Base-by-base conservation (phyloP, 257 asterid genomes). In the Nicotiana sylvestris region DNA sequence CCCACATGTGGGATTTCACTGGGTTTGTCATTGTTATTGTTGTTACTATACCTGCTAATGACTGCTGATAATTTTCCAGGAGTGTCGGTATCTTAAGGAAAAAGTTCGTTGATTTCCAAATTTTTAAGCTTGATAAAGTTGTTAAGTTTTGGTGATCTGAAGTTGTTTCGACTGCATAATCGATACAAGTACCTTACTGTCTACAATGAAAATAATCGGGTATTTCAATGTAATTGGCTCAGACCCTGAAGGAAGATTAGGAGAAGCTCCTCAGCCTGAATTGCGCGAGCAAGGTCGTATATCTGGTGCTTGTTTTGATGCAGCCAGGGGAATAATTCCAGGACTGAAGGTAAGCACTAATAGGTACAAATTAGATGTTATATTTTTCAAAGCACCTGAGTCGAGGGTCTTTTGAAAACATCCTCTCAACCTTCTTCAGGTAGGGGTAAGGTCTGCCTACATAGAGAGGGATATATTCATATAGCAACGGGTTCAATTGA, bases 271-370 rank as follows among this genome's bases (percentile, higher is more conserved):
- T 51, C 87, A 92, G 13, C 98, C 98, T 6, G 98, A 92, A 81
- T 74, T 95, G 76, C 91, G 98, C 0, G 98, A 95, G 39, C 98
- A 95, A 88, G 98, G 98, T n/a, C 89, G 98, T 70, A 95, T 95
- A 81, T 95, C 98, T 1, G 98, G 98, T 39, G 98, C 98, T 81
- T 95, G 98, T 87, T 95, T 95, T 72, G 98, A 95, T 89, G 98
- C 97, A 67, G 98, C 98, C 60, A 87, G 97, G 82, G 97, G 98
- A 81, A 95, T 95, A 8, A 95, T 93, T 83, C 92, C 97, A 16
- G 98, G 98, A n/a, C 65, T 95, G 70, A 95, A 95, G 98, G 98
- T 92, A 81, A 79, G 39, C 6, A 7, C 51, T 21, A 66, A 5
- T 66, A 30, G 16, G 18, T 12, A 7, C 12, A 39, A 9, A 37